Percentiles rank a stretch among this genome's conserved stretches.
Conservation (phyloP, 345 rosid species). For the Aurinia saxatilis region DNA sequence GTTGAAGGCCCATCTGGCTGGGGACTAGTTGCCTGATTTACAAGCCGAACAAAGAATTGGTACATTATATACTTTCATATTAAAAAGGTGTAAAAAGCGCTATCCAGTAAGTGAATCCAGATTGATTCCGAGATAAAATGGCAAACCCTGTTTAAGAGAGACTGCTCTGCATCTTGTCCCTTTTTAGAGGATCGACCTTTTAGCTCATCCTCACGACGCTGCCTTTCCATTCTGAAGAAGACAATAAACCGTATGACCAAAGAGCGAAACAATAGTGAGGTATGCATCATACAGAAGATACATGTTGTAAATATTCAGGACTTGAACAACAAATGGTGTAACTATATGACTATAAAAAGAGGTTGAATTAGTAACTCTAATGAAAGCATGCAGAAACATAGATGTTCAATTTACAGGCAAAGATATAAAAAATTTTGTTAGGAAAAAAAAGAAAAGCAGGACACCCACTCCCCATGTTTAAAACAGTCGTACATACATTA, state of each 20-base stretch:
- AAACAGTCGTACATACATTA: neutral
- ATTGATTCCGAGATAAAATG: conserved; percentile 5
- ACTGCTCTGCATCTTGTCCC: conserved; percentile 73
- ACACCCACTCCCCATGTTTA: neutral
- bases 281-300: conserved; percentile 7
- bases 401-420: neutral
- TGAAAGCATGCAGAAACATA: neutral
- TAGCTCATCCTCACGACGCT: conserved; percentile 90
- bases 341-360: neutral
- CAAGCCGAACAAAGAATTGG: too few relatives aligned
- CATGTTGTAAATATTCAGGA: neutral
- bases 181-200: conserved; percentile 78
- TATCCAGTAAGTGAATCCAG: neutral
- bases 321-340: neutral
- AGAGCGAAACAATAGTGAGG: neutral
- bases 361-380: neutral
- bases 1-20: conserved; percentile 61
- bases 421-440: neutral
- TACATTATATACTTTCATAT: neutral
- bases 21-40: conserved; percentile 78
- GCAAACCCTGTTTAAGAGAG: conserved; percentile 64
- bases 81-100: neutral
- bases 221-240: conserved; percentile 81
- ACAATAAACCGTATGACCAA: neutral
- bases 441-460: neutral